Evolutionary conservation across 1,284 basidiomycete genomes (phyloP).

Genomic region (Flammula alnicola): DNA sequence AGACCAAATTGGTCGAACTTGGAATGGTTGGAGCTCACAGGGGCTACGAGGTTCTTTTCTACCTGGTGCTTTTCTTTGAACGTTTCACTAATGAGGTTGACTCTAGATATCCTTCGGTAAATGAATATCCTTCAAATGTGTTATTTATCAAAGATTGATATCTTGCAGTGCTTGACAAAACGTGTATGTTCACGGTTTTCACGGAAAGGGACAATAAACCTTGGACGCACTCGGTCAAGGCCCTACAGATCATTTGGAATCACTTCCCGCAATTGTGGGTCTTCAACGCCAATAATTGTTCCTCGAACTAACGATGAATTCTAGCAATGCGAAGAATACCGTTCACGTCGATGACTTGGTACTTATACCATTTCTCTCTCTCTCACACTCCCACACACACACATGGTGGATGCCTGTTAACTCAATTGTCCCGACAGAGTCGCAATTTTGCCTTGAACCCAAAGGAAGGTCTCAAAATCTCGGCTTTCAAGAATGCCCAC

Average conservation of each 20-base stretch:
- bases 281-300: not conserved
- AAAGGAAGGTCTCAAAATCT: conserved; percentile 82
- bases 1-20: conserved; percentile 88
- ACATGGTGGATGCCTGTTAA: no score
- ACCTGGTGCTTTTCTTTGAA: not conserved
- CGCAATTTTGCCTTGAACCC: conserved; percentile 91
- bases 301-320: not conserved
- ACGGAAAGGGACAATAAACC: conserved; percentile 73
- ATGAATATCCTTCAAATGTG: conserved; percentile 5
- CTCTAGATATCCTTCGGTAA: conserved; percentile 63
- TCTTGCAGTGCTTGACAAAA: conserved; percentile 77
- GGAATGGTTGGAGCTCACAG: conserved; percentile 78
- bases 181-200: conserved; percentile 90
- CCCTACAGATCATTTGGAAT: conserved; percentile 88
- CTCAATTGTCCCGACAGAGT: conserved; percentile 45
- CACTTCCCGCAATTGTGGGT: conserved; percentile 80
- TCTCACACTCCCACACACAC: not conserved
- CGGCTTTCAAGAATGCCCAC: conserved; percentile 79
- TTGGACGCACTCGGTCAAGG: conserved; percentile 83
- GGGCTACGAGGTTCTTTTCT: conserved; percentile 65
- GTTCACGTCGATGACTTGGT: conserved; percentile 90
- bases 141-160: not conserved
- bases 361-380: conserved; percentile 24
- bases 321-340: conserved; percentile 74
- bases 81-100: conserved; percentile 3